Base-by-base conservation (phyloP, 139 green algal species). In the Chara braunii region DNA sequence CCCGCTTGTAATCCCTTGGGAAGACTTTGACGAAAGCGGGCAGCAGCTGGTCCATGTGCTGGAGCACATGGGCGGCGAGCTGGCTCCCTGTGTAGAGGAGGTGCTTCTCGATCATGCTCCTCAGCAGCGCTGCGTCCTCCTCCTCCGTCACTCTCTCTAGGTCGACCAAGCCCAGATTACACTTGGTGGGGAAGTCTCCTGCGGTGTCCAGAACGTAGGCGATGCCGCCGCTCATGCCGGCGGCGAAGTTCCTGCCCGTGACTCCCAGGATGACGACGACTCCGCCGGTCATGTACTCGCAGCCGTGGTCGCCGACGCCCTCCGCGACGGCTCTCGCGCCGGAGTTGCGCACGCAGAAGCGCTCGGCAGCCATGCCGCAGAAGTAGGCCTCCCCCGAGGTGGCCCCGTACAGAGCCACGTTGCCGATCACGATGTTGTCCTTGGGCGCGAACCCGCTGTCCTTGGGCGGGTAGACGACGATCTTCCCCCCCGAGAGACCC, bases 211-310 rank as follows among this genome's bases (percentile, higher is more conserved):
- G 91, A 26, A 95, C 86, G 58, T 85, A 96, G 0, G 89, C 89
- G 0, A 91, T 37, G 51, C 89, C 89, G 52, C 90, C 90, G 51
- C 45, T 82, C 90, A 96, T 96, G 61, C 90, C 90, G 2, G 90
- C 89, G 2, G 84, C 90, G 79, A 96, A 95, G 82, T 96, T 96
- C 68, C 88, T 87, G 53, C 90, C 90, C 3, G 80, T 89, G 28
- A 65, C 51, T 23, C 90, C 90, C 51, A 96, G 85, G 23, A 96
- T 84, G 55, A 95, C 80, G 0, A 80, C 82, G 12, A 80, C 77
- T 51, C 90, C 90, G 23, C 90, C 90, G 1, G 90, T 96, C 90
- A 96, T 96, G 86, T 96, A 96, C 80, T 96, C 90, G 67, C 77
- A 89, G 12, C 68, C 88, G 78, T 96, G 90, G 74, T 96, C 90